Percentiles rank a stretch among this genome's conserved stretches.
Evolutionary conservation across 2,329 filamentous ascomycete genomes (phyloP).

Genomic region (Cercospora brassicicola): DNA sequence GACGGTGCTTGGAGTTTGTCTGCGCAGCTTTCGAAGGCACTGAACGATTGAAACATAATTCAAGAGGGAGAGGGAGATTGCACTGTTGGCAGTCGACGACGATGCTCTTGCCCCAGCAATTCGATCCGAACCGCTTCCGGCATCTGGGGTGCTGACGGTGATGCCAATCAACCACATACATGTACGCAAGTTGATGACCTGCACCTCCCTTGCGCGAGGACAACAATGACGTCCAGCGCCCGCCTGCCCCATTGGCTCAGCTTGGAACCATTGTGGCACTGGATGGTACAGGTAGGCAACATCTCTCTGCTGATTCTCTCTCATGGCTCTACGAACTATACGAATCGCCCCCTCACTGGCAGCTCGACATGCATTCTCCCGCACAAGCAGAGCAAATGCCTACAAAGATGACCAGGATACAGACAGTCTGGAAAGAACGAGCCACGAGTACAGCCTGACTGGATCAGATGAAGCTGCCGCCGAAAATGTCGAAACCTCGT

Average conservation of each 20-base stretch:
- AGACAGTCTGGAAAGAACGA: not conserved
- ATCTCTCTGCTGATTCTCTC: not conserved
- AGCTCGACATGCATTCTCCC: not conserved
- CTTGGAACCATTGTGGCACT: not conserved
- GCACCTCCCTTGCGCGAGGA: not conserved
- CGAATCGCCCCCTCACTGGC: not conserved
- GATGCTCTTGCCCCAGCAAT: not conserved
- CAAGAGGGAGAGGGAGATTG: too few relatives aligned
- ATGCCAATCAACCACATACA: not conserved
- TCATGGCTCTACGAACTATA: not conserved
- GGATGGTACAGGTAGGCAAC: not conserved
- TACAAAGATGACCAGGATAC: conserved; percentile 10
- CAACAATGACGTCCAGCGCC: not conserved
- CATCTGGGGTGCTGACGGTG: not conserved
- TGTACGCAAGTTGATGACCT: not conserved
- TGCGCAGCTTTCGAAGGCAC: too few relatives aligned
- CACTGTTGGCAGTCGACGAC: not conserved
- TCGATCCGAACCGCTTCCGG: not conserved
- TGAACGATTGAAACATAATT: too few relatives aligned
- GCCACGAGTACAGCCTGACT: conserved; percentile 4
- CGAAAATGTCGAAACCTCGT: not conserved
- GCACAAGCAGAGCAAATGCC: not conserved
- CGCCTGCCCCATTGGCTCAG: not conserved
- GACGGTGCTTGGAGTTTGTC: too few relatives aligned
- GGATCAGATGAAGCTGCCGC: conserved; percentile 5